Evolutionary conservation across 2,329 filamentous ascomycete genomes (phyloP), one percentile per base, ranked within the genome.

Genomic region (Drechslera avenae): DNA sequence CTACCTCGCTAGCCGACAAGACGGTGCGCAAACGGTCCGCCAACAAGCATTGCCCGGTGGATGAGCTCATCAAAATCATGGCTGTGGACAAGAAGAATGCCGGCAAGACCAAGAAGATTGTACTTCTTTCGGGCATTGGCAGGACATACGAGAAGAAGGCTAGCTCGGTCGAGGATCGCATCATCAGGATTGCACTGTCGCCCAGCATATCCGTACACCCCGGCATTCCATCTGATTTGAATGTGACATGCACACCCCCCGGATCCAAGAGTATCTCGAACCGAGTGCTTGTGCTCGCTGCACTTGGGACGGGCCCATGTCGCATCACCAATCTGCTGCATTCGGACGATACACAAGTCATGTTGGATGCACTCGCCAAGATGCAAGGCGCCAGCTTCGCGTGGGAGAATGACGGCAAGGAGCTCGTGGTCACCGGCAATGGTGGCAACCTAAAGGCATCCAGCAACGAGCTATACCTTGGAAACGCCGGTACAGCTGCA

Each of bases 201-300:
- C 85, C 91, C 2, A 88, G 89, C 36, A 83, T 93, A 41, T 80
- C 84, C 37, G 86, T 97, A 6, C 81, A 80, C 4, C 89, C 91
- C 0, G 88, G 89, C 5, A 82, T 96, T 2, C 83, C 88, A 2
- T 74, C 79, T 28, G 77, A 78, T 17, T 79, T 90, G 9, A 81
- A 85, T 23, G 85, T 92, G 31, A 86, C 86, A 30, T 92, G 96
- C 63, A 89, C 85, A 3, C 94, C 94, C 17, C 94, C 94, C 1
- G 94, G 94, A 37, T 97, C 94, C 16, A 99, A 99, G 79, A 97
- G 92, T 73, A 91, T 99, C 51, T 99, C 94, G 0, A 99, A 99
- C 75, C 86, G 94, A 36, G 93, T 95, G 28, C 83, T 99, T 32
- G 85, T 99, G n/a, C 82, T 99, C 43, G 94, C 94, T 36, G 94